Evolutionary conservation across 257 asterid genomes (phyloP).

Genomic region (Vinca minor): DNA sequence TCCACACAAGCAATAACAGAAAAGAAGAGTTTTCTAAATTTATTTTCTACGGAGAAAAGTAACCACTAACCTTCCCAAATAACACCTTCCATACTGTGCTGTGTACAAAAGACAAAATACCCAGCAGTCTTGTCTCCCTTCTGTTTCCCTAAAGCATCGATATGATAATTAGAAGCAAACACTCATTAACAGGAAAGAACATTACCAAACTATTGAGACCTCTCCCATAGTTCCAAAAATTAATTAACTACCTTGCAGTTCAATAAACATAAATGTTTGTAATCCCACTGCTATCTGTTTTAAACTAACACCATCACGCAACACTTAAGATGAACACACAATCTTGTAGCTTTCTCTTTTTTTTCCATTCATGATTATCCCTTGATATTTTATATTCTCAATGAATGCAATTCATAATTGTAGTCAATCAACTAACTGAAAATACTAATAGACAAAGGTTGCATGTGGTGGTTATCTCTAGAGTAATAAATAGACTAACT

Average conservation of each 20-base stretch:
- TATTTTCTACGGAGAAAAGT: not conserved
- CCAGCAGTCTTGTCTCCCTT: constrained; percentile 79
- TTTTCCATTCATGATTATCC: not conserved
- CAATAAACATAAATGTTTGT: not conserved
- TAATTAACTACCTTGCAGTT: not conserved
- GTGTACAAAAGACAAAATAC: constrained; percentile 78
- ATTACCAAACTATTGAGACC: not conserved
- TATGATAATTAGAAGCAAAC: not conserved
- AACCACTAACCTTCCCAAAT: constrained; percentile 38
- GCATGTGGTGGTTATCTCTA: not conserved
- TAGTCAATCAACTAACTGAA: not conserved
- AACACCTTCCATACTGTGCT: constrained; percentile 93
- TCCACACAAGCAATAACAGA: not conserved
- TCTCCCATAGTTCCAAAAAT: not conserved
- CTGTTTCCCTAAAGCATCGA: constrained; percentile 59
- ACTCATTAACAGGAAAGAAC: not conserved
- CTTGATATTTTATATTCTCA: not conserved
- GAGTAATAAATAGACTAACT: not conserved
- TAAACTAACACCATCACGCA: not conserved
- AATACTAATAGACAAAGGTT: not conserved
- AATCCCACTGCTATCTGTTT: not conserved
- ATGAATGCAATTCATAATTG: not conserved
- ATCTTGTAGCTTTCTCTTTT: not conserved
- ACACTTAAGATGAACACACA: not conserved
- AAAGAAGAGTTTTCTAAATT: not conserved